Evolutionary conservation across 306 rosid species (phyloP).

Genomic region (Prunus mume): DNA sequence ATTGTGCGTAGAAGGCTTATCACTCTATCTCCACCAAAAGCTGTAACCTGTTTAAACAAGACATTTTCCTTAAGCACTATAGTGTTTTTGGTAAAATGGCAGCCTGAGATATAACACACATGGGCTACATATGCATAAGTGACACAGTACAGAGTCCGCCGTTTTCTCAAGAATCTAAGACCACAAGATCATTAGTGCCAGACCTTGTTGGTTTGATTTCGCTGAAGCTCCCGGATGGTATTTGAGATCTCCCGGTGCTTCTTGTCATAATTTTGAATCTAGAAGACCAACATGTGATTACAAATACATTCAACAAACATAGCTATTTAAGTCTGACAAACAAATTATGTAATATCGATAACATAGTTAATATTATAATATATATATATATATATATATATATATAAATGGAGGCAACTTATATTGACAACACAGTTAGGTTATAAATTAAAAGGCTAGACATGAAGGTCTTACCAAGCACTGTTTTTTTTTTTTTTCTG

Average conservation of each 20-base stretch:
- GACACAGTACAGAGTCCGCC: neutral
- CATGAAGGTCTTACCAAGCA: neutral
- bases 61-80: conserved; percentile 16
- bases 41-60: conserved; percentile 52
- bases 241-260: conserved; percentile 15
- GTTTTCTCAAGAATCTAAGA: conserved; percentile 6
- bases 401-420: neutral
- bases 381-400: neutral
- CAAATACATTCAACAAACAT: neutral
- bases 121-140: neutral
- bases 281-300: conserved; percentile 16
- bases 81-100: neutral
- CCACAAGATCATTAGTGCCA: conserved; percentile 4
- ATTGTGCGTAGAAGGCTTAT: conserved; percentile 49
- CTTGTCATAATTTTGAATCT: conserved; percentile 58
- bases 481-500: neutral
- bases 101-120: neutral
- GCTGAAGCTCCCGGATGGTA: conserved; percentile 40
- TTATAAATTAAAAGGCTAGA: neutral
- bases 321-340: neutral
- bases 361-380: neutral
- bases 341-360: neutral
- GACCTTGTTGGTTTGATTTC: conserved; percentile 69
- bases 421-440: neutral
- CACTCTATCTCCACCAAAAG: conserved; percentile 82